Base-by-base conservation (phyloP, 306 rosid genomes). In the Bauhinia variegata region DNA sequence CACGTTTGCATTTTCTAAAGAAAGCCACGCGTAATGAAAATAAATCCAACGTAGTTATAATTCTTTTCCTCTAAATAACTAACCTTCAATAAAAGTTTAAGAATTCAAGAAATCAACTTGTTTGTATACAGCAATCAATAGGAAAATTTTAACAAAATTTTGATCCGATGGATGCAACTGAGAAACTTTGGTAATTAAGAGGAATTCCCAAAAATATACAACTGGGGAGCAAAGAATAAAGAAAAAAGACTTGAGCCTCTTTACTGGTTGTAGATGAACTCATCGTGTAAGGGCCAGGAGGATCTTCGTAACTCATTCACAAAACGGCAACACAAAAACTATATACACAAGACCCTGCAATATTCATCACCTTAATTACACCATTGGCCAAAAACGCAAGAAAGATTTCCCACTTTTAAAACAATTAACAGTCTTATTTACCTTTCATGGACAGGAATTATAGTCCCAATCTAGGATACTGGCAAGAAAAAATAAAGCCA, bases 321-420 rank as follows among this genome's bases (percentile, higher is more conserved):
- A 56, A n/a, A n/a, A n/a, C n/a, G n/a, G n/a, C n/a, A n/a, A n/a
- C n/a, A n/a, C n/a, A n/a, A 76, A 85, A 78, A 78, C 72, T 89
- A 85, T 91, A 70, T 80, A 92, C 92, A 91, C 36, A 55, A 17
- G 60, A 70, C 75, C 87, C 96, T 89, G 91, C 84, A 82, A 65
- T 67, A 47, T 65, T 48, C 60, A 76, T 71, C 52, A 50, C 36
- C 63, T n/a, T 65, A 16, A 67, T 61, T 63, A 37, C 46, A 55
- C 72, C 0, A 50, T 10, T 28, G 53, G 34, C 15, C 65, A 30
- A 13, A 48, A 48, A 5, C 15, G 43, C 23, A 31, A 6, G 31
- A 37, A 8, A 34, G 16, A 41, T 58, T 54, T 44, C 43, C 49
- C 74, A 50, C 36, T 32, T 42, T 30, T 44, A 61, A 53, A 31